Evolutionary conservation across 192 early-diverging fungal species (phyloP).

Genomic region (Diversispora eburnea): DNA sequence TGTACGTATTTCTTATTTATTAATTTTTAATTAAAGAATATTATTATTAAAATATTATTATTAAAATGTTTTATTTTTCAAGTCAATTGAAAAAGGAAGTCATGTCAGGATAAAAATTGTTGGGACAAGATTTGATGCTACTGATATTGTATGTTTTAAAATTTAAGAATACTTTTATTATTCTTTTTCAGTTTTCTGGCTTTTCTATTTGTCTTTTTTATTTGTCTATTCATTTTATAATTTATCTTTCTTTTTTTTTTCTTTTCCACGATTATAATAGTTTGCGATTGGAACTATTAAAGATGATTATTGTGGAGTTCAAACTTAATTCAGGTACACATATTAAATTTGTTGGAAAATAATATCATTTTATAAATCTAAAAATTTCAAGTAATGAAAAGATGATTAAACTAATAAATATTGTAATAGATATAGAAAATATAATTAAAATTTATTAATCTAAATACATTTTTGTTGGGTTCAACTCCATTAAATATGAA

Average conservation of each 20-base stretch:
- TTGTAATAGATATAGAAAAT: no score
- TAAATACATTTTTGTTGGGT: no score
- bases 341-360: no score
- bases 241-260: not conserved
- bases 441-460: no score
- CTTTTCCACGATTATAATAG: conserved; percentile 36
- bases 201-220: no score
- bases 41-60: not conserved
- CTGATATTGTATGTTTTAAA: conserved; percentile 76
- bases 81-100: conserved; percentile 79
- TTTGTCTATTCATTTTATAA: not conserved
- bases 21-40: conserved; percentile 6
- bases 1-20: no score
- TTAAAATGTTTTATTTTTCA: conserved; percentile 16
- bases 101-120: conserved; percentile 85
- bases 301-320: conserved; percentile 69
- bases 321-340: not conserved
- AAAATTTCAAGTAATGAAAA: no score
- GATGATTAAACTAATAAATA: no score
- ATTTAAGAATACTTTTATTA: conserved; percentile 6
- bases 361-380: no score
- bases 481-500: no score
- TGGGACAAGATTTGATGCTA: conserved; percentile 85
- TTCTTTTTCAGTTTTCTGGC: no score
- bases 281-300: conserved; percentile 96